Evolutionary conservation across 2,329 filamentous ascomycete species (phyloP).

Genomic region (Coniochaeta sp.): DNA sequence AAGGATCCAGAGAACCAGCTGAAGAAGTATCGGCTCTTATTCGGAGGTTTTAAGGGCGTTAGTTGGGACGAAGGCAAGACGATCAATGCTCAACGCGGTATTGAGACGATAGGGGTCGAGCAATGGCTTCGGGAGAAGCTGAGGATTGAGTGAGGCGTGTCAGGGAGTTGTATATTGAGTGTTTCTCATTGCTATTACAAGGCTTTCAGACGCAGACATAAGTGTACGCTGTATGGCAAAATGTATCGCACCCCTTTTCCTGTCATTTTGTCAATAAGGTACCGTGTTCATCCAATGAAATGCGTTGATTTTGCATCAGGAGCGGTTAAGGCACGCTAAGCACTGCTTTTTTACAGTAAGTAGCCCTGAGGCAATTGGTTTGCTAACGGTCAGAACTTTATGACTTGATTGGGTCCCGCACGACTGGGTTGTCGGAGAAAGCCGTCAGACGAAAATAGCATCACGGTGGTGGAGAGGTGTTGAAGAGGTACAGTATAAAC

Average conservation of each 20-base stretch:
- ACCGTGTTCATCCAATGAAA: no score
- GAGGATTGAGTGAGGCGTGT: background rate
- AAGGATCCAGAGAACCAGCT: background rate
- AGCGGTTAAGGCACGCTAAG: background rate
- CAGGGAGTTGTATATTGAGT: background rate
- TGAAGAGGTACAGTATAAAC: background rate
- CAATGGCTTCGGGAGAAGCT: background rate
- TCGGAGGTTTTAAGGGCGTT: background rate
- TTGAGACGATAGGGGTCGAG: background rate
- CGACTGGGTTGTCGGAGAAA: background rate
- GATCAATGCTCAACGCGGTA: background rate
- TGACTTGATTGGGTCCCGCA: background rate
- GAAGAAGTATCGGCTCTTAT: background rate
- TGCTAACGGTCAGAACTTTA: background rate
- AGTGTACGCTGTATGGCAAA: no score
- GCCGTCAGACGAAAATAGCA: background rate
- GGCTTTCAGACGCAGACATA: no score
- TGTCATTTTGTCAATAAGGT: no score
- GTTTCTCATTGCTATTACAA: no score
- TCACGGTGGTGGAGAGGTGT: background rate
- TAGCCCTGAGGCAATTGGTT: background rate
- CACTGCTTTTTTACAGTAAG: background rate
- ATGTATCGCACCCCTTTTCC: no score
- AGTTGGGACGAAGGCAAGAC: background rate
- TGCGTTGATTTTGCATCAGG: no score